phyloP scores from a whole-genome alignment of 176 grass and related monocot genomes.

The Tillandsia fasciculata region DNA sequence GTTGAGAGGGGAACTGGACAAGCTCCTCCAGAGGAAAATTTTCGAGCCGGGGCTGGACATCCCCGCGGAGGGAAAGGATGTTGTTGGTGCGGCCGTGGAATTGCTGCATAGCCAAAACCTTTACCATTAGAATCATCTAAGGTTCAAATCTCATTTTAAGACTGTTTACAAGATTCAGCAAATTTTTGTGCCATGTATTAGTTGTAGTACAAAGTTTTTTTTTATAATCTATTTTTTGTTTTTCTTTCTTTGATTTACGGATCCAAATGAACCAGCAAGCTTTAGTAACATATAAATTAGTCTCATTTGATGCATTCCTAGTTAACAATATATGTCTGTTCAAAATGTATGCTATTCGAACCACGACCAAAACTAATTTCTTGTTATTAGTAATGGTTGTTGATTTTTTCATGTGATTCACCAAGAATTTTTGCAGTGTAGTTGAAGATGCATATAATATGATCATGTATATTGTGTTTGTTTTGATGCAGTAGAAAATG shows the following conservation, averaged over 20 bases:
- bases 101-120: constrained; percentile 64
- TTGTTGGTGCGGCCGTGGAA: constrained; percentile 83
- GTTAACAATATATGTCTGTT: no score
- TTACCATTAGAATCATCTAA: constrained; percentile 27
- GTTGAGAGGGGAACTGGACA: constrained; percentile 80
- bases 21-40: constrained; percentile 80
- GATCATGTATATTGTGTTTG: no score
- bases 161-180: background rate
- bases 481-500: no score
- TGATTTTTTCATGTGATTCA: no score
- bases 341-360: no score
- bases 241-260: background rate
- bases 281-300: no score
- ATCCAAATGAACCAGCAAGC: background rate
- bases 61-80: constrained; percentile 59
- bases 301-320: no score
- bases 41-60: constrained; percentile 70
- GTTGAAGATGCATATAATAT: no score
- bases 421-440: no score
- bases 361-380: no score
- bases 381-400: no score
- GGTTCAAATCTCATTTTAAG: background rate
- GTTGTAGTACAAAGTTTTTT: background rate
- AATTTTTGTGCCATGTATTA: background rate
- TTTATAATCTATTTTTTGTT: background rate